A percentile compares a stretch with the other conserved stretches of the same genome.
phyloP scores from a whole-genome alignment of 1,139 yeast genomes.

The Scheffersomyces illinoinensis region DNA sequence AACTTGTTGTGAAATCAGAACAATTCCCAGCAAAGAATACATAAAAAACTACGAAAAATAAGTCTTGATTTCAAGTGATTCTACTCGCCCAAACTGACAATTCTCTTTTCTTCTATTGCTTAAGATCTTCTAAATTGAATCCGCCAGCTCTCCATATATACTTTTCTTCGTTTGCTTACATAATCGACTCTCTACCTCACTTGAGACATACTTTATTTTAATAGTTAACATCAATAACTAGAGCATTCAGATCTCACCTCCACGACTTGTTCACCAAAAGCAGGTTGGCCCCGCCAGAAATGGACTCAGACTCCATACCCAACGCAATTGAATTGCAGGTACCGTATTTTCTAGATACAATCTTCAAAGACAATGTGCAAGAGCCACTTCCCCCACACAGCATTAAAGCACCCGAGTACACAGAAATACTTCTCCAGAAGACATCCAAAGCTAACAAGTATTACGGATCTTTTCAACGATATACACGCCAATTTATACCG shows the following conservation, averaged over 20 bases:
- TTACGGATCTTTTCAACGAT: slow-evolving; percentile 37
- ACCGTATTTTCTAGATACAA: neutral
- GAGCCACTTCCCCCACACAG: neutral
- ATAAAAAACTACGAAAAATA: no score
- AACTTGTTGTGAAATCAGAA: neutral
- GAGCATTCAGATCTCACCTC: neutral
- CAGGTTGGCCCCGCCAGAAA: neutral
- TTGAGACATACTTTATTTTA: no score
- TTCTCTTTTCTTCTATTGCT: no score
- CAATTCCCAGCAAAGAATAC: neutral
- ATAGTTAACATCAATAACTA: neutral
- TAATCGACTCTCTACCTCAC: neutral
- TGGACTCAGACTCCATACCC: neutral
- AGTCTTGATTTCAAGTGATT: no score
- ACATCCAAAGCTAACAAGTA: slow-evolving; percentile 31
- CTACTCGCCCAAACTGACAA: no score
- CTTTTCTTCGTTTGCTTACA: no score
- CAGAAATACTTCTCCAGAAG: slow-evolving; percentile 38
- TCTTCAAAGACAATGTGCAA: neutral
- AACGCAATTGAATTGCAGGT: neutral
- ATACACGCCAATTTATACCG: slow-evolving; percentile 34
- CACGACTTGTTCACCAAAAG: neutral
- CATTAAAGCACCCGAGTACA: slow-evolving; percentile 19
- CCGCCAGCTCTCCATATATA: no score
- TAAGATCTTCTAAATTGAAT: no score